Evolutionary conservation across 768 basidiomycete genomes (phyloP).

Genomic region (Lyophyllum semitale): DNA sequence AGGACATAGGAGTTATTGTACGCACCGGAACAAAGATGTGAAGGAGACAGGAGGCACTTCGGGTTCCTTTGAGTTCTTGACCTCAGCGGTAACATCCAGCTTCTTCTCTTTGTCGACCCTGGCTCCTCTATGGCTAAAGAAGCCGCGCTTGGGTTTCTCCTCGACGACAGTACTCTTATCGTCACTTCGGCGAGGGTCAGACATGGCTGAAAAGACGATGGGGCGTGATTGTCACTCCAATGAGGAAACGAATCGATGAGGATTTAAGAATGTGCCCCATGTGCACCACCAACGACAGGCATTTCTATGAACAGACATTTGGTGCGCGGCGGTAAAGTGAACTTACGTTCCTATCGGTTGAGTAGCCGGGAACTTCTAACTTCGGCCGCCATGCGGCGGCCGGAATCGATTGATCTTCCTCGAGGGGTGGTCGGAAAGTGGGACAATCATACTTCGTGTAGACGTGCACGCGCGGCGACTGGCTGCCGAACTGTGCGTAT

Average conservation of each 20-base stretch:
- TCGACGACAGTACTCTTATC: conserved; percentile 44
- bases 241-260: conserved; percentile 19
- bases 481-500: no score
- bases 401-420: no score
- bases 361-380: no score
- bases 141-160: conserved; percentile 34
- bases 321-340: no score
- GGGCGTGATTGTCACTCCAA: conserved; percentile 7
- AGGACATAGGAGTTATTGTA: not conserved
- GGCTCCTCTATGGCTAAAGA: conserved; percentile 40
- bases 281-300: no score
- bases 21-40: conserved; percentile 49
- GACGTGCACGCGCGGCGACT: no score
- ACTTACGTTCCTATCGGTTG: no score
- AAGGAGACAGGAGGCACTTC: conserved; percentile 41
- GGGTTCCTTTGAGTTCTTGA: conserved; percentile 32
- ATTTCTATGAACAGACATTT: no score
- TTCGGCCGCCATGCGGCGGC: no score
- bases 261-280: no score
- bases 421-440: no score
- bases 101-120: conserved; percentile 25
- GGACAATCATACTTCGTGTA: no score
- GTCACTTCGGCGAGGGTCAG: conserved; percentile 43
- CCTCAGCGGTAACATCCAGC: conserved; percentile 24
- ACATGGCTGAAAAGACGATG: conserved; percentile 33